Conservation (phyloP, 257 asterid species). For the Petrea volubilis region DNA sequence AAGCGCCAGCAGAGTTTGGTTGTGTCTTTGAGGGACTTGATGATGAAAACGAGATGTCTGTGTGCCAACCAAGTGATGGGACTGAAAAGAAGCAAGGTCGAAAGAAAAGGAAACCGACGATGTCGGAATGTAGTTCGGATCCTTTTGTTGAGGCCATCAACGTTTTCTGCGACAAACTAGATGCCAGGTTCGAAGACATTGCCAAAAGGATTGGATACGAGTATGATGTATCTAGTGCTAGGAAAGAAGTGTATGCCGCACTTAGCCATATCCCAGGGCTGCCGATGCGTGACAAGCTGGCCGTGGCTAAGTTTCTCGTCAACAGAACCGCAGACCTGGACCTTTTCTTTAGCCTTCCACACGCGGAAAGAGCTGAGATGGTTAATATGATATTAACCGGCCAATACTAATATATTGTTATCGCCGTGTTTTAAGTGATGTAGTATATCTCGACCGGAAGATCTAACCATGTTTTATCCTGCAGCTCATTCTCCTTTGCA, state of each 20-base stretch:
- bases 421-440: not conserved
- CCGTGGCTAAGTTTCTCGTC: slow-evolving; percentile 31
- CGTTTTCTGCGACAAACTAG: slow-evolving; percentile 19
- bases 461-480: not conserved
- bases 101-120: slow-evolving; percentile 18
- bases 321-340: slow-evolving; percentile 31
- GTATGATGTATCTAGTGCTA: slow-evolving; percentile 22
- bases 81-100: slow-evolving; percentile 20
- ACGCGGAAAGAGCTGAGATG: slow-evolving; percentile 30
- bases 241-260: slow-evolving; percentile 26
- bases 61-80: slow-evolving; percentile 30
- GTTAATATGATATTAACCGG: slow-evolving; percentile 29
- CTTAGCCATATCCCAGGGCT: slow-evolving; percentile 26
- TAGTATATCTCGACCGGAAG: not conserved
- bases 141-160: slow-evolving; percentile 24
- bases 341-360: slow-evolving; percentile 35
- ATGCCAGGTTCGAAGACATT: slow-evolving; percentile 26
- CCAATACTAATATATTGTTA: not conserved
- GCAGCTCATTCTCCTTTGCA: not conserved
- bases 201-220: slow-evolving; percentile 27
- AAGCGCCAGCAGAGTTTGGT: slow-evolving; percentile 18
- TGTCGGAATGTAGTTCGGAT: slow-evolving; percentile 19
- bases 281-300: slow-evolving; percentile 12
- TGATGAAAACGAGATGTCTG: slow-evolving; percentile 34
- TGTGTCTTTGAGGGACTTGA: slow-evolving; percentile 29